Base-by-base conservation (phyloP, 139 green algal genomes). In the Mesostigma viride region DNA sequence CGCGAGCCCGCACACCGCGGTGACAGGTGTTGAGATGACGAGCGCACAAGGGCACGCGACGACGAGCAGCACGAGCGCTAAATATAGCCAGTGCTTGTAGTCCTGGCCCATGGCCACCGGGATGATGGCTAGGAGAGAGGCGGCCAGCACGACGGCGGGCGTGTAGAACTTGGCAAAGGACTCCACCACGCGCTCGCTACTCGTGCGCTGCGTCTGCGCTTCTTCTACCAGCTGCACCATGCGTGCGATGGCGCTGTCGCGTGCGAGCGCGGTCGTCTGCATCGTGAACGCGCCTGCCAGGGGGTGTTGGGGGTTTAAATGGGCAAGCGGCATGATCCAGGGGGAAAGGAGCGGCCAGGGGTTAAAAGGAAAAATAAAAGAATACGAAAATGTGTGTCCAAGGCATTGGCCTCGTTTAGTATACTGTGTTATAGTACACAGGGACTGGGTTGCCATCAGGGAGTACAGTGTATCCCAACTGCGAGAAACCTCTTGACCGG, bases 1-100 rank as follows among this genome's bases (percentile, higher is more conserved):
- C 0, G 85, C 73, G 4, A 90, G 56, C 1, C 63, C 85, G 14
- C 67, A 79, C 26, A 92, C 79, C 22, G 78, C 74, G 3, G 76
- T 68, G 4, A 91, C 80, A 17, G 88, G 88, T 11, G 87, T 92
- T 31, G 79, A 85, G n/a, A 95, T 81, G 32, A 94, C 86, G 30
- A 95, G 75, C 20, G 88, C 87, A 64, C 88, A 95, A 26, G 88
- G 88, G 74, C 88, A 93, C 24, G 86, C 85, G 3, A 79, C 83
- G 11, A 94, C 87, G 14, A 94, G 76, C 28, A 94, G 69, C 31
- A 90, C 76, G 47, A 91, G 73, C 14, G 87, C 82, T 32, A 85
- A 70, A 67, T 90, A 88, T 5, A 83, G 36, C 68, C 74, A 94
- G 64, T 86, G 2, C 17, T 69, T 62, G 40, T 28, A 22, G n/a